Evolutionary conservation across 73 alveolate genomes (phyloP).

Genomic region (Paramecium caudatum): DNA sequence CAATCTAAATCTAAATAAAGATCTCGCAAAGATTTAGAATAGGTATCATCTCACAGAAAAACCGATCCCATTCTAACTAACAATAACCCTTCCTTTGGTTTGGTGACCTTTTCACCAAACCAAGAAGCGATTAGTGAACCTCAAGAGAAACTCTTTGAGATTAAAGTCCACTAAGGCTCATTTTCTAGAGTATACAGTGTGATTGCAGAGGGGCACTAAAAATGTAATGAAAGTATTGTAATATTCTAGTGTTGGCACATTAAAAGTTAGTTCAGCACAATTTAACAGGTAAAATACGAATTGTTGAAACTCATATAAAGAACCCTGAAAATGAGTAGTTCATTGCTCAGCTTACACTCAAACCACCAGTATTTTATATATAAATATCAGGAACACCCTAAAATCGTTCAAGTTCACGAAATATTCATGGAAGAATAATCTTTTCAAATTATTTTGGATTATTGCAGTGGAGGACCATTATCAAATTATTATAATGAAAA

Average conservation of each 20-base stretch:
- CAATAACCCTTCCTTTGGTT: background rate
- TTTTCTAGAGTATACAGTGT: background rate
- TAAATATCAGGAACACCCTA: background rate
- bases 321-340: background rate
- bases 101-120: background rate
- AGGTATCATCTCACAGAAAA: background rate
- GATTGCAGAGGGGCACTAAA: background rate
- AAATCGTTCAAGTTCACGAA: background rate
- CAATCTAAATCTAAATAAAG: conserved; percentile 6
- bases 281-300: conserved; percentile 33
- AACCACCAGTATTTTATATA: background rate
- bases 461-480: conserved; percentile 15
- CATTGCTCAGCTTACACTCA: background rate
- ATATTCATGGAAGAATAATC: background rate
- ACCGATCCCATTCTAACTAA: conserved; percentile 25
- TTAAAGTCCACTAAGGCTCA: background rate
- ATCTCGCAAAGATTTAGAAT: background rate
- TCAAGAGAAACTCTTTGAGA: background rate
- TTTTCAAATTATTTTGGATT: background rate
- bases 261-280: conserved; percentile 52
- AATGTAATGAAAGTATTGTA: background rate
- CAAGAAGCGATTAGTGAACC: conserved; percentile 8
- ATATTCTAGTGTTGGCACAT: background rate
- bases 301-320: background rate
- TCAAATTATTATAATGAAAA: background rate